Base-by-base conservation (phyloP, 768 basidiomycete genomes). In the Wakefieldia striispora region DNA sequence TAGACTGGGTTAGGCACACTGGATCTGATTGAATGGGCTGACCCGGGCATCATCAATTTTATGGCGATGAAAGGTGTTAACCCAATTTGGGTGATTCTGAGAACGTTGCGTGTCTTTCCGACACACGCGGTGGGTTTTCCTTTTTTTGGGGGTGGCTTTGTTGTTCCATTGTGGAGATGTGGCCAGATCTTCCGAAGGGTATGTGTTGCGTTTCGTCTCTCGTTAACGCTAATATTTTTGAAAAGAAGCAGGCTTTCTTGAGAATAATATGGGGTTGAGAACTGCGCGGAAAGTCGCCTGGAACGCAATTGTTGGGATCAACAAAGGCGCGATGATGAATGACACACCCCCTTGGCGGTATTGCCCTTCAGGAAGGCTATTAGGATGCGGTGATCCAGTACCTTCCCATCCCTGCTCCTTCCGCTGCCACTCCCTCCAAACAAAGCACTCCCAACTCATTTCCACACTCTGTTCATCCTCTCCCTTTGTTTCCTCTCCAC, bases 401-500 rank as follows among this genome's bases (percentile, higher is more conserved):
- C 26, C 16, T 52, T 42, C 27, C 40, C 17, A 24, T 31, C 19
- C 57, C 51, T 53, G 23, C 38, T 49, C 11, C 27, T 41, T 35
- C 50, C 43, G 31, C 36, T 24, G 11, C 39, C 35, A 35, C 33
- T 29, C 39, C 33, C 24, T 19, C 10, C 35, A 29, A 38, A 40
- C 49, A 52, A 55, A 58, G 48, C 45, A 35, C 40, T 12, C 29
- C 40, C 20, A 40, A 11, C 34, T 43, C 48, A 20, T 40, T 19
- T 41, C 43, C 42, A 35, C 50, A 47, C 26, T 45, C 50, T 54
- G 33, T 21, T 12, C 44, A 19, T 24, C 20, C 33, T 12, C 33
- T 14, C 60, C 61, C 58, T 55, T 68, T 67, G 60, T 69, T 31
- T 3, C 6, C 27, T 6, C 36, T 21, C 48, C 54, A 67, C 65